Percentiles rank a stretch among this genome's conserved stretches.
phyloP scores from a whole-genome alignment of 805 yeast species.

The Candida railenensis region DNA sequence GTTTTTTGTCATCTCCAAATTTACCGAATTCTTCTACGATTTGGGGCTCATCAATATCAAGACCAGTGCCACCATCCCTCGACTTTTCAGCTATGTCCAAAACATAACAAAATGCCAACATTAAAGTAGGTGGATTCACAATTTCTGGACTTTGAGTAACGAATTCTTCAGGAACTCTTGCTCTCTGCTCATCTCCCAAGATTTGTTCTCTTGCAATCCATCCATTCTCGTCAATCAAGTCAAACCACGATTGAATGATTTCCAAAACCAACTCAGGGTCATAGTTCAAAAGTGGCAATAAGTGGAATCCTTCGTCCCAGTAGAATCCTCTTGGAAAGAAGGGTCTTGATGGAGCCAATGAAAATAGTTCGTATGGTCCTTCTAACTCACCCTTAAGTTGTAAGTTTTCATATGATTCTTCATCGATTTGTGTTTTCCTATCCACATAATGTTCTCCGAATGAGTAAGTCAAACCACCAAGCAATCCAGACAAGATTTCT shows the following conservation, averaged over 20 bases:
- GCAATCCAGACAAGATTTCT: conserved; percentile 74
- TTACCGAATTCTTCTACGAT: conserved; percentile 18
- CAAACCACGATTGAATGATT: conserved; percentile 84
- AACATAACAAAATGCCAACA: conserved; percentile 66
- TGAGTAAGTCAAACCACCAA: conserved; percentile 90
- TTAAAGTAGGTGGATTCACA: conserved; percentile 94
- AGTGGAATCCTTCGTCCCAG: conserved; percentile 98
- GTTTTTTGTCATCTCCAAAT: conserved; percentile 8
- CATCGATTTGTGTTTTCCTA: conserved; percentile 63
- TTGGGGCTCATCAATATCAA: conserved; percentile 30
- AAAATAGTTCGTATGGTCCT: conserved; percentile 75
- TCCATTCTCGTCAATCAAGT: conserved; percentile 81
- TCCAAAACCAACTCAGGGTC: conserved; percentile 82
- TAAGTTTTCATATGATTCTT: conserved; percentile 61
- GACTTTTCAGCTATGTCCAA: conserved; percentile 36
- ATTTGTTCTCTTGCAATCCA: conserved; percentile 98
- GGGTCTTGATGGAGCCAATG: conserved; percentile 88
- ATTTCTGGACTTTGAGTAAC: conserved; percentile 82
- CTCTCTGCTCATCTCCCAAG: conserved; percentile 85
- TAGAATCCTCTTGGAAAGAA: conserved; percentile 96
- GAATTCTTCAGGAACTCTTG: conserved; percentile 82
- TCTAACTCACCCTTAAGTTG: conserved; percentile 57
- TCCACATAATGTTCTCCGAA: conserved; percentile 84
- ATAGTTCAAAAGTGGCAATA: conserved; percentile 75
- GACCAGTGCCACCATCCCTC: conserved; percentile 12